Evolutionary conservation across 129 eudicot genomes (phyloP).

Genomic region (Erigeron canadensis): DNA sequence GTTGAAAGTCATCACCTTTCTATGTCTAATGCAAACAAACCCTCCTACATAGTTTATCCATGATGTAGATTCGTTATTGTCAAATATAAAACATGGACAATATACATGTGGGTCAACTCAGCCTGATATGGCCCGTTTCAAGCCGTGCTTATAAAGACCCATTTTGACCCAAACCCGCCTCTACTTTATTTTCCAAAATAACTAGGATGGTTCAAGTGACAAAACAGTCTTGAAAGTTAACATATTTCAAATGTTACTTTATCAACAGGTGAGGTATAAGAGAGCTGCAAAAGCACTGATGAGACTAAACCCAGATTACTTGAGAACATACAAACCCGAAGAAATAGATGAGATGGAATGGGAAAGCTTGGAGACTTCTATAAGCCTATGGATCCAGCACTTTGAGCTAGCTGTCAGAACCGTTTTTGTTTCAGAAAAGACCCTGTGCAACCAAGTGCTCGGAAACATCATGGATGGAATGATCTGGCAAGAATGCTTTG

Average conservation of each 20-base stretch:
- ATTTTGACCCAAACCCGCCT: neutral
- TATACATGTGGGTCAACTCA: neutral
- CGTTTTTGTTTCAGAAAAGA: slow-evolving; percentile 68
- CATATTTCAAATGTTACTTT: neutral
- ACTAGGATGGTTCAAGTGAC: too few species aligned
- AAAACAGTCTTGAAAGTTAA: neutral
- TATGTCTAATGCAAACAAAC: too few species aligned
- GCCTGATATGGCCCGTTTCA: neutral
- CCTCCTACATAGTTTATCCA: too few species aligned
- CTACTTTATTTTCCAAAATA: too few species aligned
- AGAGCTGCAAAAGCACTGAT: slow-evolving; percentile 85
- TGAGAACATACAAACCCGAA: slow-evolving; percentile 63
- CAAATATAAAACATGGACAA: neutral
- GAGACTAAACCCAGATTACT: slow-evolving; percentile 72
- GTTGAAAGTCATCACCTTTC: too few species aligned
- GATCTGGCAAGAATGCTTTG: slow-evolving; percentile 79
- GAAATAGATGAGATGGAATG: slow-evolving; percentile 79
- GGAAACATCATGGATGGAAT: slow-evolving; percentile 67
- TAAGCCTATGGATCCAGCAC: slow-evolving; percentile 75
- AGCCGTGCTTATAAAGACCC: neutral
- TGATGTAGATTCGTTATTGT: too few species aligned
- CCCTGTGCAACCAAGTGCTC: slow-evolving; percentile 55
- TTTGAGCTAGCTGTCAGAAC: slow-evolving; percentile 68
- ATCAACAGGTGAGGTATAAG: slow-evolving; percentile 64
- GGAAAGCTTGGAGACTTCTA: slow-evolving; percentile 70